A percentile compares a stretch with the other conserved stretches of the same genome.
Evolutionary conservation across 768 basidiomycete species (phyloP).

Genomic region (Amanita inopinata): DNA sequence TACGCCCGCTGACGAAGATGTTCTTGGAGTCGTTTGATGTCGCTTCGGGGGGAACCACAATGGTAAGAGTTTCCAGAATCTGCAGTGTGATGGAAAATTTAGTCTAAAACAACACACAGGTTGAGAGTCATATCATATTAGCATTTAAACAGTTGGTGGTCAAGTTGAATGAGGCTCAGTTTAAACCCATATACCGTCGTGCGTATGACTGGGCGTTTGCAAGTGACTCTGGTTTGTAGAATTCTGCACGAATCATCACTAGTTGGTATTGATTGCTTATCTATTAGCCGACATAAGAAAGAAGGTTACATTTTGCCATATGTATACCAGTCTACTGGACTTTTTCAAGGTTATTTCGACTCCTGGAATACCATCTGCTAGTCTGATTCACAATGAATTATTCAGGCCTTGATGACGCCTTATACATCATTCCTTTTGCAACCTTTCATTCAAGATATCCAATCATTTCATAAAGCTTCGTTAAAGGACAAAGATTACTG

Average conservation of each 20-base stretch:
- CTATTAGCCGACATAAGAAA: slow-evolving; percentile 18
- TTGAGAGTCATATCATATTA: slow-evolving; percentile 42
- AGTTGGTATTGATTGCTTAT: neutral
- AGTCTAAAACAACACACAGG: slow-evolving; percentile 23
- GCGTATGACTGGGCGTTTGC: slow-evolving; percentile 94
- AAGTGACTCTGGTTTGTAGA: slow-evolving; percentile 33
- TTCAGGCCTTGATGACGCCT: slow-evolving; percentile 80
- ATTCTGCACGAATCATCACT: neutral
- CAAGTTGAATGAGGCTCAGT: slow-evolving; percentile 86
- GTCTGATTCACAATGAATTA: neutral
- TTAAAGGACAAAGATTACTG: slow-evolving; percentile 42
- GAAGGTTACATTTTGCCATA: slow-evolving; percentile 63
- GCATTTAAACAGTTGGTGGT: slow-evolving; percentile 86
- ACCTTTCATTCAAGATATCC: slow-evolving; percentile 55
- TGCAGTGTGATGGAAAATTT: neutral
- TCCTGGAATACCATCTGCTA: neutral
- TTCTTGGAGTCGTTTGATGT: slow-evolving; percentile 75
- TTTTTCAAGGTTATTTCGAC: slow-evolving; percentile 68
- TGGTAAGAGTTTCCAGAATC: slow-evolving; percentile 17
- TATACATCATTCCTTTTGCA: slow-evolving; percentile 76
- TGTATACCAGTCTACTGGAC: slow-evolving; percentile 66
- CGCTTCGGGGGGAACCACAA: slow-evolving; percentile 19
- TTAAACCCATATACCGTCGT: slow-evolving; percentile 85
- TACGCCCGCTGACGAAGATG: slow-evolving; percentile 62
- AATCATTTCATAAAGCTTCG: slow-evolving; percentile 29